Evolutionary conservation across 1,139 yeast species (phyloP).

Genomic region (Hyphopichia burtonii): DNA sequence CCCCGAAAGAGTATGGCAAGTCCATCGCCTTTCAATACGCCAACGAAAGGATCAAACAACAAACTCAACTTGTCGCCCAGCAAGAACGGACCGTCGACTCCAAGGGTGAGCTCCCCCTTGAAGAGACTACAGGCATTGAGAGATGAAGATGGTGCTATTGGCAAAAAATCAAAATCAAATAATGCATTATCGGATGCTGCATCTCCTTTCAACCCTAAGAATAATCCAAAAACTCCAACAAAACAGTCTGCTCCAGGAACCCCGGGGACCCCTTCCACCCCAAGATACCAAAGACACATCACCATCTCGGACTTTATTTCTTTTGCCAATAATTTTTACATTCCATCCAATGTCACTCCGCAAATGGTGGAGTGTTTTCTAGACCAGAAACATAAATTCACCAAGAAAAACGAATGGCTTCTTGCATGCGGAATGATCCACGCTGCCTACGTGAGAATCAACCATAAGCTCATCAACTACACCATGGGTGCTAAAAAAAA

Average conservation of each 20-base stretch:
- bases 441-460: constrained; percentile 56
- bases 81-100: constrained; percentile 2
- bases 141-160: constrained; percentile 1
- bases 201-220: constrained; percentile 34
- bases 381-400: constrained; percentile 49
- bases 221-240: constrained; percentile 8
- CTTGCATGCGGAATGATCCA: constrained; percentile 65
- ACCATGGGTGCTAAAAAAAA: constrained; percentile 50
- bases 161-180: not conserved
- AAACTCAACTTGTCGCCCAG: not conserved
- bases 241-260: constrained; percentile 8
- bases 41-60: not conserved
- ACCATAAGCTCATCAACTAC: constrained; percentile 42
- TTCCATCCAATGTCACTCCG: constrained; percentile 54
- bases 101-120: constrained; percentile 9
- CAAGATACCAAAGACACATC: constrained; percentile 14
- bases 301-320: constrained; percentile 53
- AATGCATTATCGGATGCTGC: constrained; percentile 16
- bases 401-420: constrained; percentile 62
- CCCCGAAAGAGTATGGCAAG: constrained; percentile 17
- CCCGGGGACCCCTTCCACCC: constrained; percentile 9
- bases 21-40: constrained; percentile 7
- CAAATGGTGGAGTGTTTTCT: constrained; percentile 51
- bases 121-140: constrained; percentile 10
- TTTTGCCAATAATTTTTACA: constrained; percentile 61